phyloP scores from a whole-genome alignment of 208 protist species.

The Trypanosoma melophagium region DNA sequence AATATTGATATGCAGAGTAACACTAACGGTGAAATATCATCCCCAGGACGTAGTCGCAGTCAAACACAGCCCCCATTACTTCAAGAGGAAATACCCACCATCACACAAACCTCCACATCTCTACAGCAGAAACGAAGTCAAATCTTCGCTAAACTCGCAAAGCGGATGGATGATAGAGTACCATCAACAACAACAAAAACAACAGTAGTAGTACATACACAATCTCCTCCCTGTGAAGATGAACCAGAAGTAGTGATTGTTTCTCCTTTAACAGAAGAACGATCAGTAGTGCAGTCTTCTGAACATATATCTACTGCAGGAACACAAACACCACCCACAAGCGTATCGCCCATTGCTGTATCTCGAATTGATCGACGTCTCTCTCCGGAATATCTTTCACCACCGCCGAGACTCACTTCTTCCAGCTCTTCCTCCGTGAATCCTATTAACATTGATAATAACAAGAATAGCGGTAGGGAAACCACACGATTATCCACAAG shows the following conservation, averaged over 20 bases:
- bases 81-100: neutral
- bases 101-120: neutral
- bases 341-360: neutral
- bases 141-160: slow-evolving; percentile 13
- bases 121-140: slow-evolving; percentile 16
- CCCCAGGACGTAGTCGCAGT: slow-evolving; percentile 14
- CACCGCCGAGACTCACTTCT: neutral
- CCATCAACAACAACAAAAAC: neutral
- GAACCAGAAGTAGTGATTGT: slow-evolving; percentile 15
- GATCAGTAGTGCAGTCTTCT: neutral
- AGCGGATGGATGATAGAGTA: neutral
- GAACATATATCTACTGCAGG: neutral
- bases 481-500: slow-evolving; percentile 1
- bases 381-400: slow-evolving; percentile 20
- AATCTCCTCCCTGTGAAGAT: neutral
- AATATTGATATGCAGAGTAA: neutral
- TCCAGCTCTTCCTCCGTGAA: neutral
- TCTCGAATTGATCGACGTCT: slow-evolving; percentile 16
- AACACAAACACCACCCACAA: neutral
- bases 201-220: no score
- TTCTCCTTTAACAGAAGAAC: slow-evolving; percentile 26
- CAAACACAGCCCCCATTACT: slow-evolving; percentile 7
- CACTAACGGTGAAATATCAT: neutral
- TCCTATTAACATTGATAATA: neutral
- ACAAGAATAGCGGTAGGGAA: neutral